These are phyloP conservation scores for Torulaspora globosa DNA, from an alignment of 1,139 yeast species.

Conservation along the genomic window DNA sequence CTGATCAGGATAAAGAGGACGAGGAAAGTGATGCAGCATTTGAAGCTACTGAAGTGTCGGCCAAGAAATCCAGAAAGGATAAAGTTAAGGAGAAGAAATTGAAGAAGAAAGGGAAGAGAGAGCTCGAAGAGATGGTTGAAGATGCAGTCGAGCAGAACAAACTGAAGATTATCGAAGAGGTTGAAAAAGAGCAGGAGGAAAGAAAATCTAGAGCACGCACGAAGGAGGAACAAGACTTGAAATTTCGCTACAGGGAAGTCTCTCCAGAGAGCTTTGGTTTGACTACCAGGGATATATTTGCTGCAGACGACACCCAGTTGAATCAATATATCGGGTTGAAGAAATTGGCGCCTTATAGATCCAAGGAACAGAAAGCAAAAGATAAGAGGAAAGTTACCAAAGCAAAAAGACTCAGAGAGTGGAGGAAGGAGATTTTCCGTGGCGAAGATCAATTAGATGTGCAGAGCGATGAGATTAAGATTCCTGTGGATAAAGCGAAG, in stretches of 20 bases:
- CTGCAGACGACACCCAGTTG: conserved; percentile 84
- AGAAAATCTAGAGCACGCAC: conserved; percentile 41
- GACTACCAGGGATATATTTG: conserved; percentile 75
- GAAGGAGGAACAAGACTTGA: conserved; percentile 43
- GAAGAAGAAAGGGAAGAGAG: conserved; percentile 58
- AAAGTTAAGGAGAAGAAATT: conserved; percentile 57
- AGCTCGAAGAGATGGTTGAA: conserved; percentile 64
- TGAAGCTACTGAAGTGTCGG: conserved; percentile 31
- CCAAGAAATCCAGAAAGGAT: conserved; percentile 44
- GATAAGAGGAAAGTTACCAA: conserved; percentile 84
- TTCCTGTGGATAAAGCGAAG: conserved; percentile 1
- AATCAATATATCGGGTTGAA: conserved; percentile 83
- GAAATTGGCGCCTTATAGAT: conserved; percentile 89
- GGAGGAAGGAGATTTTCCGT: conserved; percentile 82
- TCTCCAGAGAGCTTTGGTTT: conserved; percentile 93
- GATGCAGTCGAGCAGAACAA: conserved; percentile 60
- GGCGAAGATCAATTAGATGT: conserved; percentile 53
- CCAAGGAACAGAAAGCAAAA: conserved; percentile 63
- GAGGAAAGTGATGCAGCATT: conserved; percentile 27
- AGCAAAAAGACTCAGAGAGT: conserved; percentile 75
- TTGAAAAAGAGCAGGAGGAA: conserved; percentile 60
- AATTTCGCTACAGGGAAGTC: conserved; percentile 86
- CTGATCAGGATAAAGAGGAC: conserved; percentile 22
- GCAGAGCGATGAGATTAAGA: conserved; percentile 2
- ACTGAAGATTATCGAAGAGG: conserved; percentile 50